Conservation (phyloP, 768 basidiomycete species). For the Calocera cornea region DNA sequence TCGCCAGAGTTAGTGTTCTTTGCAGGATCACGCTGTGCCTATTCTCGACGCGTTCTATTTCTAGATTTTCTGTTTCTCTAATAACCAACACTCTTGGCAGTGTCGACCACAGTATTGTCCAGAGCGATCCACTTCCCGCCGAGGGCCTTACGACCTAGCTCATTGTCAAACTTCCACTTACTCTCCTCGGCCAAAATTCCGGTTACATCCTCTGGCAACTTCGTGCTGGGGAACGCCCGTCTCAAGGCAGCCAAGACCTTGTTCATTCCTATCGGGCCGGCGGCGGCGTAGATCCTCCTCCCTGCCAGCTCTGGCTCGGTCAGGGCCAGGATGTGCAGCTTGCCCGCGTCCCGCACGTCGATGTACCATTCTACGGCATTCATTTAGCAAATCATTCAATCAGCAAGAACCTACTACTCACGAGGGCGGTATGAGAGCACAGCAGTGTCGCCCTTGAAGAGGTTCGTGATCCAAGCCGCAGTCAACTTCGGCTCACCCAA, state of each 20-base stretch:
- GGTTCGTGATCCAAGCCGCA: neutral
- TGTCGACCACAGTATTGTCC: neutral
- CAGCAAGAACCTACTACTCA: neutral
- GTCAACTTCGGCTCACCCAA: neutral
- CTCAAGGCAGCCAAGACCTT: neutral
- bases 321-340: neutral
- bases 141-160: neutral
- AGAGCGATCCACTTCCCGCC: neutral
- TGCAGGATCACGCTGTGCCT: neutral
- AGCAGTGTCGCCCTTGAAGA: neutral
- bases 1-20: neutral
- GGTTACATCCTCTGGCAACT: neutral
- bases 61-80: neutral
- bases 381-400: neutral
- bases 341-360: neutral
- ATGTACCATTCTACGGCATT: neutral
- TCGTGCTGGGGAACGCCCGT: neutral
- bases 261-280: neutral
- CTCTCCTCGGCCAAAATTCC: neutral
- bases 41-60: neutral
- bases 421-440: neutral
- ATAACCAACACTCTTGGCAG: neutral
- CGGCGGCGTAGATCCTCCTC: neutral
- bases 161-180: neutral
- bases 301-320: neutral